phyloP scores from a whole-genome alignment of 176 grass and related monocot species.

The Oryza officinalis region DNA sequence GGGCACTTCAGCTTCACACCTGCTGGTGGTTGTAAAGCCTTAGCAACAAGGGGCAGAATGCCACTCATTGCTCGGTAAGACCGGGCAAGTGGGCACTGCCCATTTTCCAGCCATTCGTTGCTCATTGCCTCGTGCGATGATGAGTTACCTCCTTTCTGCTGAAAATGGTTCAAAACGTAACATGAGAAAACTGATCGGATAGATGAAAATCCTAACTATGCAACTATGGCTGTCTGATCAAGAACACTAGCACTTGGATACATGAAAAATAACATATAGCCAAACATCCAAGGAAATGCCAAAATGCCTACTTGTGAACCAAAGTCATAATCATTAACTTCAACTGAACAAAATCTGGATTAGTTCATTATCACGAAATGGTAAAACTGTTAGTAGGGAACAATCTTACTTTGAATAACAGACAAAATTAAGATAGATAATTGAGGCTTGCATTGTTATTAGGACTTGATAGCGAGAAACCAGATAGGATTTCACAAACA shows the following conservation, averaged over 20 bases:
- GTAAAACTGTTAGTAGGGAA: not conserved
- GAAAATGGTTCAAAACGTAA: constrained; percentile 9
- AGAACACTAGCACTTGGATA: not conserved
- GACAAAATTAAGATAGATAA: not conserved
- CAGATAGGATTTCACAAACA: not conserved
- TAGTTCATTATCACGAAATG: not conserved
- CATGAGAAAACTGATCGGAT: not conserved
- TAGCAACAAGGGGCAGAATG: constrained; percentile 82
- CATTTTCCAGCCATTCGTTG: constrained; percentile 88
- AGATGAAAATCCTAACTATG: not conserved
- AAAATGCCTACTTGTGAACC: not conserved
- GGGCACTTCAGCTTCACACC: constrained; percentile 95
- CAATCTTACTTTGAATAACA: not conserved
- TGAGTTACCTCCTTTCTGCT: constrained; percentile 74
- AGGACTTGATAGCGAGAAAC: not conserved
- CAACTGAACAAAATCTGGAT: not conserved
- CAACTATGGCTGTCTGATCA: not conserved
- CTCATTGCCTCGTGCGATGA: constrained; percentile 71
- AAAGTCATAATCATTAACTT: not conserved
- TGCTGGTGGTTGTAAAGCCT: constrained; percentile 64
- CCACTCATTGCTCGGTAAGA: constrained; percentile 85
- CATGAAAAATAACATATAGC: not conserved
- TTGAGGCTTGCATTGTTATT: not conserved
- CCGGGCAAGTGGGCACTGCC: constrained; percentile 87
- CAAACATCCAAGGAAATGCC: not conserved